Base-by-base conservation (phyloP, 1,284 basidiomycete species). In the Leccinum insigne region DNA sequence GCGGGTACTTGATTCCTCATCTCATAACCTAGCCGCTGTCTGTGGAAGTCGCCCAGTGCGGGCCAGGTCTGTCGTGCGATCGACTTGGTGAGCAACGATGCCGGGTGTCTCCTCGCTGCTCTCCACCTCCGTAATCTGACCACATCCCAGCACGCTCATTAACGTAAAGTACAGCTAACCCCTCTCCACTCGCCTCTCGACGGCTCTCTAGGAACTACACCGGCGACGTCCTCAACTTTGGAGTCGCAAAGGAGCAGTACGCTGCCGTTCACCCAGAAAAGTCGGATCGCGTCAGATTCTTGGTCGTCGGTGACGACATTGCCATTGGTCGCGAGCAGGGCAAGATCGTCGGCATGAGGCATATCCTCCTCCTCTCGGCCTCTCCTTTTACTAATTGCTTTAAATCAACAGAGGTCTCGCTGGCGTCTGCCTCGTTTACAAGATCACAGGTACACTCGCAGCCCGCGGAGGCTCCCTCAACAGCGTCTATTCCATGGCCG, bases 281-380 rank as follows among this genome's bases (percentile, higher is more conserved):
- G 71, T 82, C 86, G 1, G 81, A 89, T 60, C 82, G 83, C 44
- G 86, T 96, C 71, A 90, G 87, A 70, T 93, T 98, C 67, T 81
- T 97, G 52, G 85, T 96, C 66, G 95, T 98, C 11, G 94, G 91
- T 8, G 96, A 98, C 76, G 96, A 98, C 77, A 94, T 96, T 14
- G 89, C 94, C 2, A 95, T 98, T 14, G 91, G 92, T 3, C 85
- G 83, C 69, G 85, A 85, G 2, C 93, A 95, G 71, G 93, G 93
- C 26, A 87, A 82, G 69, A 87, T 96, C 58, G 92, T 94, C 21
- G 94, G 94, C 18, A 83, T 93, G 72, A 83, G 93, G 89, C 87
- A 70, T 35, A 79, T 69, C 52, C 87, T 70, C 42, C 76, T 49
- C 68, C 42, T 21, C 23, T n/a, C 14, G 9, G 0, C 2, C 1